These are phyloP conservation scores for Cyclaneusma minus DNA, from an alignment of 2,329 filamentous ascomycete genomes.

Conservation along the genomic window DNA sequence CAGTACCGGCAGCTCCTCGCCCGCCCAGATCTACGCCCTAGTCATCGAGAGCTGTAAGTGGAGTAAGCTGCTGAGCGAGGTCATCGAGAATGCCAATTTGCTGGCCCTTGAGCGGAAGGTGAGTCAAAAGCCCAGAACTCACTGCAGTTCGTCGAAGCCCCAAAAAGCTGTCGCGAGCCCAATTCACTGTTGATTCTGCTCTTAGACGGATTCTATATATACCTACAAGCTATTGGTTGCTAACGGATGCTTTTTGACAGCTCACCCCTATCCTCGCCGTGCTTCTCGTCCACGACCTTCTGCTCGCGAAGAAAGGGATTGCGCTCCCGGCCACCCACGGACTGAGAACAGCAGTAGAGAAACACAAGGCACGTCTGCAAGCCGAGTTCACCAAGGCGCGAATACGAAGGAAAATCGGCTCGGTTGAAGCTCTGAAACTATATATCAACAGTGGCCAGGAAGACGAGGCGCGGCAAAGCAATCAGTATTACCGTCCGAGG, in stretches of 20 bases:
- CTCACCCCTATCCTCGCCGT: slow-evolving; percentile 67
- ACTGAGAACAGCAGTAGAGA: slow-evolving; percentile 57
- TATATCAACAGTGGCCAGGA: slow-evolving; percentile 37
- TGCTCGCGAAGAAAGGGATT: slow-evolving; percentile 69
- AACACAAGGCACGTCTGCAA: slow-evolving; percentile 65
- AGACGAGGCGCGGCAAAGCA: slow-evolving; percentile 19
- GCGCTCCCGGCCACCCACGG: slow-evolving; percentile 68
- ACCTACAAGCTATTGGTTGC: slow-evolving; percentile 3
- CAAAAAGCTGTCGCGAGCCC: slow-evolving; percentile 1
- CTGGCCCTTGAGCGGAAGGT: slow-evolving; percentile 77
- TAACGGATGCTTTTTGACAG: too few relatives aligned
- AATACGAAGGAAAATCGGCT: slow-evolving; percentile 52
- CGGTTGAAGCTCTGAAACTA: slow-evolving; percentile 48
- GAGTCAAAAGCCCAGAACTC: slow-evolving; percentile 9
- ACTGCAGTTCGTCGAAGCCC: not conserved
- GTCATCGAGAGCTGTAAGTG: slow-evolving; percentile 82
- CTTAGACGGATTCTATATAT: slow-evolving; percentile 2
- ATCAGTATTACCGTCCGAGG: slow-evolving; percentile 47
- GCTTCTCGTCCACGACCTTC: slow-evolving; percentile 71
- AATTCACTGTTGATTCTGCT: slow-evolving; percentile 1
- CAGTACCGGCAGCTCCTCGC: slow-evolving; percentile 63
- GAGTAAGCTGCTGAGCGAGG: slow-evolving; percentile 71
- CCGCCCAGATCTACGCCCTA: slow-evolving; percentile 74
- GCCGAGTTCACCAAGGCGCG: slow-evolving; percentile 74
- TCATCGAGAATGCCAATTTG: slow-evolving; percentile 69